phyloP scores from a whole-genome alignment of 352 stramenopile species.

The Phytophthora megakarya region DNA sequence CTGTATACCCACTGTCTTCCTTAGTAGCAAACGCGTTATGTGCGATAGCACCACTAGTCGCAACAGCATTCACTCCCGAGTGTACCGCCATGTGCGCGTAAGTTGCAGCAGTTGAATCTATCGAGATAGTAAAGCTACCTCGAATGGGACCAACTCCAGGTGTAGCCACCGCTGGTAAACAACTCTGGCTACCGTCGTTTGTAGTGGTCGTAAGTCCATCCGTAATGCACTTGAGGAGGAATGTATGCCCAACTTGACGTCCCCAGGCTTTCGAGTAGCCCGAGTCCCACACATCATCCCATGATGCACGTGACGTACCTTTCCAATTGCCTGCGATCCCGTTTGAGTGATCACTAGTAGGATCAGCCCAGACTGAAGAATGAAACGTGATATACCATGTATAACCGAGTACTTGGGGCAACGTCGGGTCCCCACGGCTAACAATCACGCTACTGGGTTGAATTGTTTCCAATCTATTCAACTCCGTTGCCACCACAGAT shows the following conservation, averaged over 20 bases:
- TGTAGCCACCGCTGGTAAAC: slow-evolving; percentile 29
- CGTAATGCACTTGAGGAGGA: slow-evolving; percentile 60
- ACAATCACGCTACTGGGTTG: slow-evolving; percentile 92
- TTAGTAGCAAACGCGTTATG: slow-evolving; percentile 93
- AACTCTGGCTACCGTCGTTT: slow-evolving; percentile 60
- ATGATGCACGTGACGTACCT: slow-evolving; percentile 62
- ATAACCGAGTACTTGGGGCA: slow-evolving; percentile 85
- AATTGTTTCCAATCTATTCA: slow-evolving; percentile 94
- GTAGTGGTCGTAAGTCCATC: slow-evolving; percentile 67
- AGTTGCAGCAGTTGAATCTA: slow-evolving; percentile 71
- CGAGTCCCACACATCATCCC: slow-evolving; percentile 92
- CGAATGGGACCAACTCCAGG: slow-evolving; percentile 85
- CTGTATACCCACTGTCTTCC: slow-evolving; percentile 88
- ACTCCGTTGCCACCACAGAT: slow-evolving; percentile 81
- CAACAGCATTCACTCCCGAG: slow-evolving; percentile 66
- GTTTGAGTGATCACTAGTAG: slow-evolving; percentile 86
- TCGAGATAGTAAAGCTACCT: slow-evolving; percentile 89
- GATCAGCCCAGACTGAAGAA: slow-evolving; percentile 93
- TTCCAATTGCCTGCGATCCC: slow-evolving; percentile 93
- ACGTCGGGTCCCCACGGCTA: slow-evolving; percentile 50
- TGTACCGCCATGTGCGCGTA: slow-evolving; percentile 79
- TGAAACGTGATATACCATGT: slow-evolving; percentile 94
- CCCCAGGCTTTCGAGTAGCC: slow-evolving; percentile 97
- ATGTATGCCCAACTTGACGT: slow-evolving; percentile 93
- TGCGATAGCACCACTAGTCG: slow-evolving; percentile 81